Evolutionary conservation across 768 basidiomycete genomes (phyloP), one percentile per base, ranked within the genome.

Genomic region (Paxillus ammoniavirescens): DNA sequence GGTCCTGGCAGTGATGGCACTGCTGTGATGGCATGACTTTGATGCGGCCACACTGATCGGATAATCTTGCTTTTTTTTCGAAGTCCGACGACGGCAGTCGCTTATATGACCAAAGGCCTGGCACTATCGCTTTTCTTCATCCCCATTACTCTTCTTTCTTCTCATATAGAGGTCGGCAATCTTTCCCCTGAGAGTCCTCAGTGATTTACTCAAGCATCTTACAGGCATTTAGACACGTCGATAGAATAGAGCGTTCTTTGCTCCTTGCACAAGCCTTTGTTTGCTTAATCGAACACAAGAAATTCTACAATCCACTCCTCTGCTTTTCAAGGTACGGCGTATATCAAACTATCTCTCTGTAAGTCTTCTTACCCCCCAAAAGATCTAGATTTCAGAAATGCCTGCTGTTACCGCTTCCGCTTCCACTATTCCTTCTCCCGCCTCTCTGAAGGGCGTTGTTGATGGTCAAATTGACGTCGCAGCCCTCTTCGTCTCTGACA

Each of bases 401-500:
- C 88, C 90, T 60, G 84, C 89, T 75, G 82, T 83, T 73, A 86
- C 85, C 57, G 83, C 90, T 64, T 73, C 83, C 63, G 70, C 82
- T 68, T 61, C 75, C 74, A 73, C 80, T 68, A 23, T 75, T 56
- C 80, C 87, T 62, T 74, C 82, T 58, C 82, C 88, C 55, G 84
- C 82, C 63, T 81, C 82, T 54, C 84, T 91, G 74, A 91, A 91
- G 77, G 82, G 86, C 54, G 77, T 81, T 57, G 76, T 80, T 50
- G 80, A 81, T 52, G 82, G 79, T 64, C 79, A 84, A 64, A 74
- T 91, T 59, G 87, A 94, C 72, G 70, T 89, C 57, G 70, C 89
- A 50, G 71, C 86, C 56, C 86, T 96, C 61, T 92, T 96, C 66
- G 83, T 81, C 60, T 77, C 89, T 61, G 94, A 96, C 78, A 94